Evolutionary conservation across 2,329 filamentous ascomycete species (phyloP), one percentile per base, ranked within the genome.

Genomic region (Ophiocordyceps camponoti-floridani): DNA sequence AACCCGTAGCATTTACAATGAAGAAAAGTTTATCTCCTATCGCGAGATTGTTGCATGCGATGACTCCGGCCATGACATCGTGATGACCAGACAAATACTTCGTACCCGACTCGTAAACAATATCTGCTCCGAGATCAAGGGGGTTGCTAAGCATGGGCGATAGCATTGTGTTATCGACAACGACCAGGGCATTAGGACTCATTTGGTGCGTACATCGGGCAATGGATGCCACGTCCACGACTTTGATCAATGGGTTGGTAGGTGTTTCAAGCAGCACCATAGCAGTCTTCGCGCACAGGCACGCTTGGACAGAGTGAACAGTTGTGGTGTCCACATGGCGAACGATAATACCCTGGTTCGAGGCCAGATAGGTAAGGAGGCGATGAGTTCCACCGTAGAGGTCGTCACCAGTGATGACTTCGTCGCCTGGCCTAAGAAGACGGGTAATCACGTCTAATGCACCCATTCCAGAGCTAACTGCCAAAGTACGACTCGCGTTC

Each of bases 131-230:
- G 27, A 96, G 73, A 48, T 96, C 89, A 16, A 98, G 76, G 6
- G 91, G 91, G 65, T 94, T 96, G 56, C 81, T 81, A 8, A 98
- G 78, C 69, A 95, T 81, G 11, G 91, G 91, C 2, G 88, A 95
- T 52, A 98, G 79, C 91, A 98, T 98, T 47, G 91, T 98, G 68
- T 98, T 98, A 65, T 98, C 91, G 26, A 96, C 91, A 2, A 88
- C 79, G 14, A 98, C 87, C 38, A 96, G 68, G 26, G 85, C 83
- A 49, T 75, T 76, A 8, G 81, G 69, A 61, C 91, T 94, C 43
- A 75, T 75, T 35, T 80, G 77, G 61, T 96, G 91, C 0, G 83
- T 76, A 18, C 81, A 67, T 37, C 72, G 70, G 13, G 91, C 78
- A 53, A 98, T 93, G 19, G 77, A 71, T 4, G 81, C 73, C 47